Base-by-base conservation (phyloP, 805 yeast species). In the Wickerhamia fluorescens region DNA sequence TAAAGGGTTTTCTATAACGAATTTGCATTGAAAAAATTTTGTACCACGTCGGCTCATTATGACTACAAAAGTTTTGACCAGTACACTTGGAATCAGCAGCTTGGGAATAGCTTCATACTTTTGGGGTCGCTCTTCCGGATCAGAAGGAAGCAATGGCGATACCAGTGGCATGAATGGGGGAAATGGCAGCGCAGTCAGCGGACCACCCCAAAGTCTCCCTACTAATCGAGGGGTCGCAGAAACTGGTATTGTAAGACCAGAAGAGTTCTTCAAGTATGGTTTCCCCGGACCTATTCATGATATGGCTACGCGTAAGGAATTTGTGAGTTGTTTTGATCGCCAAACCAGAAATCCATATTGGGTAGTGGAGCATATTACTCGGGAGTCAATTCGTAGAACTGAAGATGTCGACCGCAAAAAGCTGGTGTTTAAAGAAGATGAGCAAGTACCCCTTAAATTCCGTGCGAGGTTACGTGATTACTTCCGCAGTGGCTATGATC, bases 211-310 rank as follows among this genome's bases (percentile, higher is more conserved):
- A 10, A 18, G 7, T 10, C 7, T 10, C 20, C 20, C 20, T 18
- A 10, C 9, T 18, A 10, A 18, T 18, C 9, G 20, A 8, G 20
- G 9, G 9, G 20, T 18, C 9, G 9, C 7, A 18, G 20, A 10
- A 18, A 7, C 20, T 10, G 9, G 7, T 7, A 44, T 44, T 4
- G 73, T 85, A 4, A 68, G 74, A 35, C 98, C 97, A 0, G 70
- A 73, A 14, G 94, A 66, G 5, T 87, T 82, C 58, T 88, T 87
- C 64, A 77, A 78, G 44, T 88, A 83, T 50, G 98, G 98, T 3
- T 86, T 84, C 47, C 98, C 97, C 0, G 95, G 96, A 2, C 97
- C 97, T 0, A 70, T 83, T 18, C 94, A 86, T 53, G 98, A 92
- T 49, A 56, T 89, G 34, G 74, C 75, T 33, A 72, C 64, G 7